Evolutionary conservation across 257 asterid genomes (phyloP).

Genomic region (Solanum gracilifrons): DNA sequence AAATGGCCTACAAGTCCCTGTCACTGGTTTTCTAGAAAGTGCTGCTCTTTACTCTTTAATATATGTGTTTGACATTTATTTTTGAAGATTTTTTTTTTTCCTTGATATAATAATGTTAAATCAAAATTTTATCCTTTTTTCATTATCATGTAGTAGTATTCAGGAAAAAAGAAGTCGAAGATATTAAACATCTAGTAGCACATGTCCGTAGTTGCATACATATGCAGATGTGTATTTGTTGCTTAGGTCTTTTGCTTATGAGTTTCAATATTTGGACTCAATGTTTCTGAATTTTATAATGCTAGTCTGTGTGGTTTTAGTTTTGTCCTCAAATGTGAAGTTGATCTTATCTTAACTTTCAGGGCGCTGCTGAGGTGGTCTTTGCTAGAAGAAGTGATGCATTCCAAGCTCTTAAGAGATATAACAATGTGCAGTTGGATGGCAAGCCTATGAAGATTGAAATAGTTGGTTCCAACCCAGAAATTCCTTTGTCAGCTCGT

Average conservation of each 20-base stretch:
- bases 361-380: constrained; percentile 88
- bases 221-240: not conserved
- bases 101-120: not conserved
- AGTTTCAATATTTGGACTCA: not conserved
- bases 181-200: not conserved
- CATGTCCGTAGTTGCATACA: not conserved
- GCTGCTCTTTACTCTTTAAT: not conserved
- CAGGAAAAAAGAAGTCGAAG: not conserved
- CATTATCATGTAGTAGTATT: not conserved
- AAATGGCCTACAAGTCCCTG: not conserved
- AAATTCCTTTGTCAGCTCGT: constrained; percentile 52
- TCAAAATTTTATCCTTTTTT: not conserved
- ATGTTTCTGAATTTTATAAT: not conserved
- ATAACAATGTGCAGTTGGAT: constrained; percentile 78
- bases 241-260: not conserved
- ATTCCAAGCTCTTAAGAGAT: constrained; percentile 61
- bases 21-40: not conserved
- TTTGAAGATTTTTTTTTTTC: not conserved
- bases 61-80: not conserved
- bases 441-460: constrained; percentile 89
- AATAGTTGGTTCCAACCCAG: constrained; percentile 42
- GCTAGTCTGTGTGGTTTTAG: not conserved
- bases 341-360: not conserved
- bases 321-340: not conserved
- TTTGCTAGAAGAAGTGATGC: constrained; percentile 80